Conservation (phyloP, 352 stramenopile genomes). For the Phytophthora idaei region DNA sequence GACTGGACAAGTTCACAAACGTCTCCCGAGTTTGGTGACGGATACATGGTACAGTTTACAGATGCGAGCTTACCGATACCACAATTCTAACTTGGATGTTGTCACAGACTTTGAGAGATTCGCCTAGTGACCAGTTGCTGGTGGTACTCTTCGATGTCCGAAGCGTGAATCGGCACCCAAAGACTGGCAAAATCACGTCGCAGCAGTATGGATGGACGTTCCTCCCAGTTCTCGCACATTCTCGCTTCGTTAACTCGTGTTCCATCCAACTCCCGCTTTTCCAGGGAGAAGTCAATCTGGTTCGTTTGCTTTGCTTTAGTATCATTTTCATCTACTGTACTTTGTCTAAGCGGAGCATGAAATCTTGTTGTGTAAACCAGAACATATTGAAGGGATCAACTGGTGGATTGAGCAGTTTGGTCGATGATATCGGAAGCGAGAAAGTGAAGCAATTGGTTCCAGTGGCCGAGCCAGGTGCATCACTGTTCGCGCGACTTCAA, state of each 20-base stretch:
- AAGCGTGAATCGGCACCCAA: slow-evolving; percentile 46
- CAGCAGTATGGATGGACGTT: slow-evolving; percentile 73
- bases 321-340: not conserved
- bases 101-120: slow-evolving; percentile 56
- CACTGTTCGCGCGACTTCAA: slow-evolving; percentile 68
- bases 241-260: slow-evolving; percentile 39
- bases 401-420: slow-evolving; percentile 29
- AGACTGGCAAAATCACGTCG: slow-evolving; percentile 49
- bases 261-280: slow-evolving; percentile 71
- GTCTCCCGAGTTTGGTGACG: slow-evolving; percentile 64
- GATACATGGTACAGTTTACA: slow-evolving; percentile 46
- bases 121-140: slow-evolving; percentile 29
- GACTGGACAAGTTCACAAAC: slow-evolving; percentile 66
- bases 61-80: not conserved
- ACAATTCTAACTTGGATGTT: slow-evolving; percentile 4
- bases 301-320: slow-evolving; percentile 28
- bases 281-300: slow-evolving; percentile 61
- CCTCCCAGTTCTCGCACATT: slow-evolving; percentile 50
- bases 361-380: slow-evolving; percentile 26
- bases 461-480: slow-evolving; percentile 48
- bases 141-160: slow-evolving; percentile 66
- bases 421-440: slow-evolving; percentile 49
- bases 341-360: not conserved
- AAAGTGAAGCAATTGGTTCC: slow-evolving; percentile 48
- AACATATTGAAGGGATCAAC: slow-evolving; percentile 36